phyloP scores from a whole-genome alignment of 2,329 filamentous ascomycete genomes.

The Mycocentrospora acerina region DNA sequence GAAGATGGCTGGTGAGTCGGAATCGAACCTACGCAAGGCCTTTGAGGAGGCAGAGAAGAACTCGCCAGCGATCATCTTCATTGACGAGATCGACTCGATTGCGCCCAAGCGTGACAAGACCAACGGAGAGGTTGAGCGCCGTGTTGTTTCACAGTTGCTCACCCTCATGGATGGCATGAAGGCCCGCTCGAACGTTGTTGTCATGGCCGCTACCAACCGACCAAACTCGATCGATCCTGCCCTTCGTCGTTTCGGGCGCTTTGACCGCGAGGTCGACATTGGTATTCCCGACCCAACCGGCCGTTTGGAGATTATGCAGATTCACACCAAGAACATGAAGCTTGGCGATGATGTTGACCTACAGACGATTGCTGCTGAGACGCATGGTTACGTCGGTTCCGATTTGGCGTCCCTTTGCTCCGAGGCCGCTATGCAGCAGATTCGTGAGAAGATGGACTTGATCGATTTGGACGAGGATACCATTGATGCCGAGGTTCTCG shows the following conservation, averaged over 20 bases:
- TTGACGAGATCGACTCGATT: constrained; percentile 99
- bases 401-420: constrained; percentile 98
- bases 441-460: constrained; percentile 99
- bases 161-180: constrained; percentile 99
- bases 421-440: constrained; percentile 99
- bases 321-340: constrained; percentile 99
- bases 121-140: constrained; percentile 96
- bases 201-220: constrained; percentile 98
- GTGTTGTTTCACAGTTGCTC: constrained; percentile 94
- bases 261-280: constrained; percentile 98
- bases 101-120: constrained; percentile 99
- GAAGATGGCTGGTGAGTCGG: constrained; percentile 99
- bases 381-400: constrained; percentile 97
- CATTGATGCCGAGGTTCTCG: constrained; percentile 96
- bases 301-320: constrained; percentile 97
- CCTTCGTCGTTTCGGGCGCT: constrained; percentile 95
- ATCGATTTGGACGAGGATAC: constrained; percentile 99
- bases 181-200: constrained; percentile 95
- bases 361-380: constrained; percentile 94
- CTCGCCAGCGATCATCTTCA: constrained; percentile 98
- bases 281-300: constrained; percentile 97
- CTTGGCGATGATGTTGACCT: constrained; percentile 94
- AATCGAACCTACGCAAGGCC: constrained; percentile 97
- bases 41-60: constrained; percentile 99
- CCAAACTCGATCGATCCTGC: constrained; percentile 99